phyloP scores from a whole-genome alignment of 2,329 filamentous ascomycete species.

The Alternaria arbusti region DNA sequence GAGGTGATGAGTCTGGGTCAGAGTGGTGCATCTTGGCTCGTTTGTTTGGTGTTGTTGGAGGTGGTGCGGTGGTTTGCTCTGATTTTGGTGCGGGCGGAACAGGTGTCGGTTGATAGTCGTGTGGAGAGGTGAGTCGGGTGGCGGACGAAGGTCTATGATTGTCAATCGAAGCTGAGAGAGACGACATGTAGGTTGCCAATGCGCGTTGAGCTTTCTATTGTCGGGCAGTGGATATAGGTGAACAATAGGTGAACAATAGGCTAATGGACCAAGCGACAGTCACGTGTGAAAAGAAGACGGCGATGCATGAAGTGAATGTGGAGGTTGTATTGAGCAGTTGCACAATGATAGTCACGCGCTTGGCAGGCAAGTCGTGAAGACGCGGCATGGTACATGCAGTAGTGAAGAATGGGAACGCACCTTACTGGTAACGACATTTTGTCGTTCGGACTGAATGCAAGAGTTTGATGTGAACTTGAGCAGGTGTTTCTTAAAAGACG shows the following conservation, averaged over 20 bases:
- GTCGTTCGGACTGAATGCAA: background rate
- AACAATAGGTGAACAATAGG: background rate
- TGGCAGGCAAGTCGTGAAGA: background rate
- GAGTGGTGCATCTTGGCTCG: slow-evolving; percentile 12
- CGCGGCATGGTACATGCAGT: background rate
- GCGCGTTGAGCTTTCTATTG: background rate
- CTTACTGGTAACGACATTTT: slow-evolving; percentile 38
- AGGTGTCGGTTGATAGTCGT: background rate
- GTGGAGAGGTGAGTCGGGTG: background rate
- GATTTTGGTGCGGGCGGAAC: background rate
- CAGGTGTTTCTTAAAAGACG: background rate
- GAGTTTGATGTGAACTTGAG: background rate
- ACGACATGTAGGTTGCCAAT: background rate
- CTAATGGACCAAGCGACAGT: background rate
- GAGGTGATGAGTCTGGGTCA: slow-evolving; percentile 11
- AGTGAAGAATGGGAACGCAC: slow-evolving; percentile 22
- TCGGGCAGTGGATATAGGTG: background rate
- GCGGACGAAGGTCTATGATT: slow-evolving; percentile 9
- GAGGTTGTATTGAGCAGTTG: background rate
- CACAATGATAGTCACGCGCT: background rate
- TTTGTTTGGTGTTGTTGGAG: slow-evolving; percentile 6
- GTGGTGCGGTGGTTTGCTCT: background rate
- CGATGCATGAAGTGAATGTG: background rate
- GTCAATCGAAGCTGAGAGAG: background rate
- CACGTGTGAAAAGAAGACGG: background rate